A percentile compares a stretch with the other conserved stretches of the same genome.
Evolutionary conservation across 768 basidiomycete genomes (phyloP).

Genomic region (Sutorius australiensis): DNA sequence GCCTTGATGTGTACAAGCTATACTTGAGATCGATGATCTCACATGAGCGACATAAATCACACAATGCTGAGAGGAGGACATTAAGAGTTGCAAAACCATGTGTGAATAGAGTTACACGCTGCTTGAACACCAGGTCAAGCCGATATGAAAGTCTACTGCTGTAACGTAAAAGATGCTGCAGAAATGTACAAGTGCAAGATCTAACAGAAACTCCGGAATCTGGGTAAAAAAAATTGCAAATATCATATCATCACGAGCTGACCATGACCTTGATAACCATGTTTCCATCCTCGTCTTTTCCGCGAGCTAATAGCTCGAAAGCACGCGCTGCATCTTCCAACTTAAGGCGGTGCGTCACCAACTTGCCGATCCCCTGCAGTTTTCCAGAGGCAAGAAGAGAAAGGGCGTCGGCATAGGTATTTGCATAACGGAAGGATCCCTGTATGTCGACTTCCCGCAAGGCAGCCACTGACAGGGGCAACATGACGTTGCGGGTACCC

Average conservation of each 20-base stretch:
- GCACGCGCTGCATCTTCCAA: slow-evolving; percentile 66
- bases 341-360: slow-evolving; percentile 75
- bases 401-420: slow-evolving; percentile 88
- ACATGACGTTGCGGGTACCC: slow-evolving; percentile 77
- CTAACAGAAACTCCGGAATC: slow-evolving; percentile 7
- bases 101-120: slow-evolving; percentile 25
- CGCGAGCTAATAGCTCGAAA: slow-evolving; percentile 76
- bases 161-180: slow-evolving; percentile 12
- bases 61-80: not conserved
- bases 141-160: slow-evolving; percentile 9
- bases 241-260: slow-evolving; percentile 34
- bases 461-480: slow-evolving; percentile 83
- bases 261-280: slow-evolving; percentile 93
- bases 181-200: slow-evolving; percentile 4
- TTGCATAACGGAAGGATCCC: slow-evolving; percentile 87
- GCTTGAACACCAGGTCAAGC: slow-evolving; percentile 9
- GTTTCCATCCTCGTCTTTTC: slow-evolving; percentile 72
- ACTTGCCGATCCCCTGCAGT: slow-evolving; percentile 60
- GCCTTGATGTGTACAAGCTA: not conserved
- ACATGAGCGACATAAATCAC: not conserved
- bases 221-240: not conserved
- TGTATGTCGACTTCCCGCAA: slow-evolving; percentile 89
- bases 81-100: slow-evolving; percentile 6
- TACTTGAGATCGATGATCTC: slow-evolving; percentile 12
- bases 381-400: slow-evolving; percentile 63